These are phyloP conservation scores for Fusarium anthophilum DNA, from an alignment of 2,329 filamentous ascomycete species.

Conservation along the genomic window DNA sequence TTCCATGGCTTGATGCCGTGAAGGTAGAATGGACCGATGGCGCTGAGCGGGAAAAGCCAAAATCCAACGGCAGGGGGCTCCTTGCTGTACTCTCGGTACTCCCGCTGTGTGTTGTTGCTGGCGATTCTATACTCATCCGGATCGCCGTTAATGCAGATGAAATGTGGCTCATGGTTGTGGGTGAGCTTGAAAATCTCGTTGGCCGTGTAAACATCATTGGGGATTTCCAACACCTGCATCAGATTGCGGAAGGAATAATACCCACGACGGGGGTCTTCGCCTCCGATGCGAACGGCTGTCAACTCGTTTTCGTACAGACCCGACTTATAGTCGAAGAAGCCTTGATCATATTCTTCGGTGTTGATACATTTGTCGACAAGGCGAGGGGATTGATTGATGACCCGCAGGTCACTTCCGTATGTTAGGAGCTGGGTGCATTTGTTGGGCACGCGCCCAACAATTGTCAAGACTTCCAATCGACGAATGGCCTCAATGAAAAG, in stretches of 20 bases:
- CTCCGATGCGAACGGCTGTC: background rate
- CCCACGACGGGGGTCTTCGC: background rate
- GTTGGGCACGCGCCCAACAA: background rate
- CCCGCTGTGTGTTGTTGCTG: background rate
- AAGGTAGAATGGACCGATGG: background rate
- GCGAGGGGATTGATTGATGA: background rate
- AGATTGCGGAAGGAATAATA: background rate
- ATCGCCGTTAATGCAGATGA: background rate
- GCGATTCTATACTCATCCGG: rapidly evolving
- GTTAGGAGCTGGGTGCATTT: background rate
- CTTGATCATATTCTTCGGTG: background rate
- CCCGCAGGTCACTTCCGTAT: background rate
- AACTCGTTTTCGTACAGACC: background rate
- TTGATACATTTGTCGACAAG: too few relatives aligned
- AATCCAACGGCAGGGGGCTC: background rate
- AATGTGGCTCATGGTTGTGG: background rate
- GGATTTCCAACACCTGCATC: too few relatives aligned
- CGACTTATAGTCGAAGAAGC: background rate
- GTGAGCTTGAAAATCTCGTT: background rate
- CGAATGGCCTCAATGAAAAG: background rate
- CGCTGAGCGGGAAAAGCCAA: background rate
- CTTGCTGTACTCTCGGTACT: background rate
- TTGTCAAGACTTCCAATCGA: background rate
- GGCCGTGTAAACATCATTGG: background rate
- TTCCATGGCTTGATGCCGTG: background rate